Conservation (phyloP, 345 rosid genomes). For the Citrus hindsii region DNA sequence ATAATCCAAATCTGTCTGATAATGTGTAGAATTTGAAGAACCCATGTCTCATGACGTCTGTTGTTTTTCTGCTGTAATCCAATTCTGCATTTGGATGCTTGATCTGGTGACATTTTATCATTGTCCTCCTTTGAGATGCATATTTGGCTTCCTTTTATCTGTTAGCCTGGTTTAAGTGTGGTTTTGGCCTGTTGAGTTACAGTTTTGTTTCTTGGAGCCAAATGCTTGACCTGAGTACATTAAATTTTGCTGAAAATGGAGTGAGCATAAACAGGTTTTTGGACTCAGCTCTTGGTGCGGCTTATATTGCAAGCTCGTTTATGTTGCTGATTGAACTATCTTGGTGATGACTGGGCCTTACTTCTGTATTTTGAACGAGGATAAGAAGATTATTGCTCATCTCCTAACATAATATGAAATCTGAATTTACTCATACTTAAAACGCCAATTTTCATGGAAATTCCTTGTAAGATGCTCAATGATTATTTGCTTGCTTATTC, state of each 20-base stretch:
- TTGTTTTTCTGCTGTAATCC: background rate
- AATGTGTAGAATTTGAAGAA: conserved; percentile 14
- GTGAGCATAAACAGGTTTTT: background rate
- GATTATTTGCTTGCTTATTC: background rate
- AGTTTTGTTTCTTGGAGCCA: background rate
- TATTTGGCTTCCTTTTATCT: background rate
- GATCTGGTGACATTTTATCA: background rate
- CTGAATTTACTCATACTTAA: background rate
- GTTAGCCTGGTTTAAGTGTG: background rate
- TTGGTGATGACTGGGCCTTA: background rate
- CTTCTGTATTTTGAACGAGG: background rate
- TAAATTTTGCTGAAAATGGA: background rate
- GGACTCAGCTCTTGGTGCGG: background rate
- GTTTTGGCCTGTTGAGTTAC: background rate
- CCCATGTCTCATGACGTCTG: background rate
- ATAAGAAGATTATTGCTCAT: background rate
- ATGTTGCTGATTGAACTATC: background rate
- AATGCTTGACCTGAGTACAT: background rate
- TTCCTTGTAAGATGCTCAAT: background rate
- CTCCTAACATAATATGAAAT: background rate
- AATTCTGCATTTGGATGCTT: conserved; percentile 3
- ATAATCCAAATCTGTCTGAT: conserved; percentile 28
- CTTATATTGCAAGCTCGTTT: background rate
- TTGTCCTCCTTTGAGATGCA: background rate
- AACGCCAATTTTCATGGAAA: background rate